Evolutionary conservation across 345 rosid species (phyloP).

Genomic region (Bruguiera parviflora): DNA sequence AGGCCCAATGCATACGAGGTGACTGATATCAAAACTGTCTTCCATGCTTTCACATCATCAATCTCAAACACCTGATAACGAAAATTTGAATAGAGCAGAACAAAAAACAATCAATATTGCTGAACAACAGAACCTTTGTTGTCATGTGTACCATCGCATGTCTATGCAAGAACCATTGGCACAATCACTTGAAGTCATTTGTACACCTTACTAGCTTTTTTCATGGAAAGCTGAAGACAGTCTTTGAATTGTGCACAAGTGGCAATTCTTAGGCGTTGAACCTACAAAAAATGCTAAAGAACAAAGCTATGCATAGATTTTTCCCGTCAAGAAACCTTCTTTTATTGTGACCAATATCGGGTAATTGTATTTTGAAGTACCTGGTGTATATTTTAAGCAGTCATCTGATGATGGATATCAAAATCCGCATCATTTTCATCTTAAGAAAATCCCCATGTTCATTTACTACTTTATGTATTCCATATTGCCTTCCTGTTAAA

Average conservation of each 20-base stretch:
- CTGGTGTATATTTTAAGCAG: neutral
- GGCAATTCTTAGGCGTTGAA: neutral
- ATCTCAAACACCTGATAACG: conserved; percentile 75
- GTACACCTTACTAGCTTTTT: too few relatives aligned
- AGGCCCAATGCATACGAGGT: conserved; percentile 81
- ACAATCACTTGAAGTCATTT: too few relatives aligned
- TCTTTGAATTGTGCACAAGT: neutral
- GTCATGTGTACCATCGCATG: neutral
- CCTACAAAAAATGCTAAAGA: neutral
- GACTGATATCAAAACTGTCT: conserved; percentile 68
- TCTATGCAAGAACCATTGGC: neutral
- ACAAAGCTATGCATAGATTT: neutral
- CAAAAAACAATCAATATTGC: conserved; percentile 1
- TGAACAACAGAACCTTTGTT: neutral
- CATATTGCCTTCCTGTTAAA: too few relatives aligned
- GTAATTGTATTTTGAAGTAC: neutral
- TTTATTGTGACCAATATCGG: neutral
- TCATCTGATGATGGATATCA: neutral
- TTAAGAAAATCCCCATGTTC: too few relatives aligned
- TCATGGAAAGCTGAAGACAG: neutral
- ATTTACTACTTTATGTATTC: too few relatives aligned
- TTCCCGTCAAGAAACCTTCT: neutral
- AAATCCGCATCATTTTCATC: neutral
- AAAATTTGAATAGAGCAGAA: conserved; percentile 9
- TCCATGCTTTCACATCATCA: conserved; percentile 81